A percentile compares a stretch with the other conserved stretches of the same genome.
These are phyloP conservation scores for Gentiana dahurica DNA, from an alignment of 257 asterid genomes.

Conservation along the genomic window DNA sequence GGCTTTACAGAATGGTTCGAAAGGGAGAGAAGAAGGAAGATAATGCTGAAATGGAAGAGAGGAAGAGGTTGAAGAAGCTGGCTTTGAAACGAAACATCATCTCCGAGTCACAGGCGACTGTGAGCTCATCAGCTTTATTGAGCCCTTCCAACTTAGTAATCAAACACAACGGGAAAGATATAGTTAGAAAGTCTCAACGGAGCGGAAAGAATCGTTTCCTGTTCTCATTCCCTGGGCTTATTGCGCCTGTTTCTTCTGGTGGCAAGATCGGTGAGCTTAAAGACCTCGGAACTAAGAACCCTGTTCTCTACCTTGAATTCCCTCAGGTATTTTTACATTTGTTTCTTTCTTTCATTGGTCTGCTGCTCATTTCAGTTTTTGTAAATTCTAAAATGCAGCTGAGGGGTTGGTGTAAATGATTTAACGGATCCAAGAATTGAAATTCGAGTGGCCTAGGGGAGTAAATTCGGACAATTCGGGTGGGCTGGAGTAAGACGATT, in stretches of 20 bases:
- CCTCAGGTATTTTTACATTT: constrained; percentile 45
- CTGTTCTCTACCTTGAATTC: constrained; percentile 76
- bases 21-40: constrained; percentile 37
- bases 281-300: constrained; percentile 83
- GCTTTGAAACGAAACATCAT: constrained; percentile 41
- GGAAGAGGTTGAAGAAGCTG: constrained; percentile 42
- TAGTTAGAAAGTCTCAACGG: constrained; percentile 70
- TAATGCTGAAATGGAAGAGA: constrained; percentile 42
- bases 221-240: constrained; percentile 80
- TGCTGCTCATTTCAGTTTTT: too few species aligned
- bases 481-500: too few species aligned
- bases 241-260: constrained; percentile 68
- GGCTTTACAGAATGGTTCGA: constrained; percentile 27
- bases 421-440: too few species aligned
- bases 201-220: constrained; percentile 46
- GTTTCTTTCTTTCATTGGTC: too few species aligned
- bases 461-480: too few species aligned
- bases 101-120: constrained; percentile 32
- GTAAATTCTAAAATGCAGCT: too few species aligned
- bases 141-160: constrained; percentile 55
- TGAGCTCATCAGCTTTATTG: constrained; percentile 24
- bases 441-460: too few species aligned
- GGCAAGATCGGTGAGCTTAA: constrained; percentile 82
- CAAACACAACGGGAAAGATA: constrained; percentile 79
- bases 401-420: too few species aligned